These are phyloP conservation scores for Pueraria montana DNA, from an alignment of 306 rosid genomes.

Conservation along the genomic window DNA sequence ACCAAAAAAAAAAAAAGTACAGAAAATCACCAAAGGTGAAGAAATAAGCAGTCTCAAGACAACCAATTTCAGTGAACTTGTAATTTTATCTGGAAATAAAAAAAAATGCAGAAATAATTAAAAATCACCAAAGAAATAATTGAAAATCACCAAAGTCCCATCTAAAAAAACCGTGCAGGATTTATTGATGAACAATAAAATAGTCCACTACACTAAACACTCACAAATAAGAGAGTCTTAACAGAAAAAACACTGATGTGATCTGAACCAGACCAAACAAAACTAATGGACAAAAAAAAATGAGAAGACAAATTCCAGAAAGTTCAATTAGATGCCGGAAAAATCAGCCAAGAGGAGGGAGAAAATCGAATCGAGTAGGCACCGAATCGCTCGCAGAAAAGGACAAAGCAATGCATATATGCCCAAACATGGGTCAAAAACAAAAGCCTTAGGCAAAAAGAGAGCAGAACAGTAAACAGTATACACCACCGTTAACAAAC, in stretches of 20 bases:
- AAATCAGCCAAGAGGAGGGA: slow-evolving; percentile 17
- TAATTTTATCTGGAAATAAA: slow-evolving; percentile 4
- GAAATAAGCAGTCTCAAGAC: slow-evolving; percentile 24
- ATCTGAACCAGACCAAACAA: slow-evolving; percentile 22
- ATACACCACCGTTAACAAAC: slow-evolving; percentile 7
- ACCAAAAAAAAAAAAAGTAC: not conserved
- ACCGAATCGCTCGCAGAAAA: slow-evolving; percentile 4
- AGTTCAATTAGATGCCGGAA: slow-evolving; percentile 13
- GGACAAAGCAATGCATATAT: not conserved
- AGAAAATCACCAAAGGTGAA: not conserved
- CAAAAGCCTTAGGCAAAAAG: not conserved
- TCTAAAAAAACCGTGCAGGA: not conserved
- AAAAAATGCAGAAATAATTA: not conserved
- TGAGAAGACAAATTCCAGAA: not conserved
- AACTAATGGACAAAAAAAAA: not conserved
- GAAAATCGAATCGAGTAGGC: slow-evolving; percentile 36
- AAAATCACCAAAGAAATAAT: slow-evolving; percentile 18
- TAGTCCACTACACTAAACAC: not conserved
- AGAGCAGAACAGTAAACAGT: not conserved
- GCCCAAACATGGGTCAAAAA: slow-evolving; percentile 17
- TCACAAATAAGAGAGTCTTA: not conserved
- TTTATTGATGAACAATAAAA: not conserved
- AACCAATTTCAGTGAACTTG: not conserved
- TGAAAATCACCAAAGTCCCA: not conserved
- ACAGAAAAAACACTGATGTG: slow-evolving; percentile 19